Base-by-base conservation (phyloP, 768 basidiomycete genomes). In the Hortiboletus flavorubellus region DNA sequence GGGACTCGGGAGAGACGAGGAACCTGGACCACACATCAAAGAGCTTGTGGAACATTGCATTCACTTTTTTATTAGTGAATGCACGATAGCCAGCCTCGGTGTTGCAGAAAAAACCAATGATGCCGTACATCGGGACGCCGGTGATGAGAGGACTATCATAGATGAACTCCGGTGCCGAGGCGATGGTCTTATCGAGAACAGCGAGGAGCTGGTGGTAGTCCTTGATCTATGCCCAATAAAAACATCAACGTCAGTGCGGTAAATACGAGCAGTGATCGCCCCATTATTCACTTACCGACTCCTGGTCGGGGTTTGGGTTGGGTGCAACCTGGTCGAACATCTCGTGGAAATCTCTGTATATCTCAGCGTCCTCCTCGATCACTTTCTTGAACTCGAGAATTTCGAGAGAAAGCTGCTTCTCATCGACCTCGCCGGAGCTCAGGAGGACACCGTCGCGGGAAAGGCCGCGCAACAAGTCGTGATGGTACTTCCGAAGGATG, bases 11-110 rank as follows among this genome's bases (percentile, higher is more conserved):
- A 2, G 78, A 76, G 8, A 63, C 61, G 45, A 86, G 78, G 71
- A 71, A 84, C 10, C 51, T 59, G 10, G 72, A 70, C 82, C 84
- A 86, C 23, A 68, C 71, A 43, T 78, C 68, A 57, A 85, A 75
- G 49, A 85, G 64, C 37, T 74, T 75, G 58, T 79, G 78, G 59
- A 84, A 65, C 46, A 71, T 62, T 0, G 42, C 60, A 53, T 86
- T 85, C 50, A 85, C 75, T 46, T 68, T 67, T 3, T 72, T 68
- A 30, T 69, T 68, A 14, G 51, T 61, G 42, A 71, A 61, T 44
- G 60, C 65, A 30, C 60, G 49, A 64, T 54, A 57, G 21, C 63
- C 63, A 30, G 61, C 61, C 41, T 42, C 46, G 7, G 63, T 64
- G 53, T 64, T 61, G 48, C 55, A 61, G 53, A 64, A 64, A 23